Evolutionary conservation across 2,329 filamentous ascomycete species (phyloP).

Genomic region (Byssochlamys sp.): DNA sequence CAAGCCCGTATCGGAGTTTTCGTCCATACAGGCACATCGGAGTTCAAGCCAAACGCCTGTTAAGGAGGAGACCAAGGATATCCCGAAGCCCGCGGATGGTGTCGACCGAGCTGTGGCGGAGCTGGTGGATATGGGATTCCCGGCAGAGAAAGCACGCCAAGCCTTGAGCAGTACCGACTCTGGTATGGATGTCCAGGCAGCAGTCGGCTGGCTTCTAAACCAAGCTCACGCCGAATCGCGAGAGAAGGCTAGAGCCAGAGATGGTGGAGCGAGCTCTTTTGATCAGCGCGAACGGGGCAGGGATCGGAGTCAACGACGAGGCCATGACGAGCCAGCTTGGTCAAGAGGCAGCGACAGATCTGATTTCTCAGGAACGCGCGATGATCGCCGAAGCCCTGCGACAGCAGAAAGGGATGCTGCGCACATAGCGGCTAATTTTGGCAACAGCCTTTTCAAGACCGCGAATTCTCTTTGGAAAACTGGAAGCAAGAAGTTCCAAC

Average conservation of each 20-base stretch:
- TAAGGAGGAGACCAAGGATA: constrained; percentile 9
- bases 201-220: constrained; percentile 80
- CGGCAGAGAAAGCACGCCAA: constrained; percentile 67
- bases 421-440: constrained; percentile 71
- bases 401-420: constrained; percentile 61
- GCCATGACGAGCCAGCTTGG: constrained; percentile 47
- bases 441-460: constrained; percentile 78
- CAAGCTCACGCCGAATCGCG: constrained; percentile 79
- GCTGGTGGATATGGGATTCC: constrained; percentile 89
- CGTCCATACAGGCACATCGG: constrained; percentile 22
- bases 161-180: constrained; percentile 72
- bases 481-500: constrained; percentile 82
- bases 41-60: constrained; percentile 7
- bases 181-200: constrained; percentile 71
- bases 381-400: constrained; percentile 28
- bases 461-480: constrained; percentile 94
- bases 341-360: constrained; percentile 44
- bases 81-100: constrained; percentile 34
- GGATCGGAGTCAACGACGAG: constrained; percentile 17
- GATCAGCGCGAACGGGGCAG: constrained; percentile 16
- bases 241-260: constrained; percentile 48
- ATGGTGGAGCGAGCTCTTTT: constrained; percentile 11
- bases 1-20: constrained; percentile 48
- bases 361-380: constrained; percentile 14
- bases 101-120: constrained; percentile 76